Percentiles rank a stretch among this genome's conserved stretches.
Evolutionary conservation across 345 rosid genomes (phyloP).

Genomic region (Corchorus capsularis): DNA sequence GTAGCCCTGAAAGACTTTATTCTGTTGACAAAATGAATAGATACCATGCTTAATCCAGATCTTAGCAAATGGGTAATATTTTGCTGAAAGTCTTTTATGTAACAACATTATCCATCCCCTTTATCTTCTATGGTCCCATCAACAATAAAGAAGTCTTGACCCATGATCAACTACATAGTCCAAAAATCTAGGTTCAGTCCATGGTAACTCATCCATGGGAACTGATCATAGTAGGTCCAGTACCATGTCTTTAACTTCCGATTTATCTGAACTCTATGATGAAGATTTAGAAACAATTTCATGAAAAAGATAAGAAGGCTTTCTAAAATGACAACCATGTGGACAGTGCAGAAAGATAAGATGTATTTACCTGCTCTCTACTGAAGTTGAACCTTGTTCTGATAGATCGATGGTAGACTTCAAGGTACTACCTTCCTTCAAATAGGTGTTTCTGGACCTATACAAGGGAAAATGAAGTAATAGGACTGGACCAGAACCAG

Average conservation of each 20-base stretch:
- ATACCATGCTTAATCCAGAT: constrained; percentile 11
- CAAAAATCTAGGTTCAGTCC: background rate
- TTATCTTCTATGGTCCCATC: background rate
- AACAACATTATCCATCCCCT: background rate
- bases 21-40: background rate
- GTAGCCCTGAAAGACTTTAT: background rate
- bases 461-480: constrained; percentile 64
- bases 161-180: constrained; percentile 2
- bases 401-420: constrained; percentile 20
- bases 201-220: background rate
- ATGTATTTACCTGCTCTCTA: constrained; percentile 23
- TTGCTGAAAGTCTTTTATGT: background rate
- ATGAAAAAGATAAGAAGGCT: background rate
- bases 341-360: constrained; percentile 6
- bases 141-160: background rate
- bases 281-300: background rate
- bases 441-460: constrained; percentile 16
- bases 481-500: constrained; percentile 60
- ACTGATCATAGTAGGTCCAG: background rate
- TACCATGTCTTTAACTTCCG: constrained; percentile 1
- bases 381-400: constrained; percentile 14
- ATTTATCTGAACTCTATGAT: background rate
- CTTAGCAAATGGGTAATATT: background rate
- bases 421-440: constrained; percentile 13
- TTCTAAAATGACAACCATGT: background rate